Base-by-base conservation (phyloP, 202 grass and related monocot species). In the Musa balbisiana region DNA sequence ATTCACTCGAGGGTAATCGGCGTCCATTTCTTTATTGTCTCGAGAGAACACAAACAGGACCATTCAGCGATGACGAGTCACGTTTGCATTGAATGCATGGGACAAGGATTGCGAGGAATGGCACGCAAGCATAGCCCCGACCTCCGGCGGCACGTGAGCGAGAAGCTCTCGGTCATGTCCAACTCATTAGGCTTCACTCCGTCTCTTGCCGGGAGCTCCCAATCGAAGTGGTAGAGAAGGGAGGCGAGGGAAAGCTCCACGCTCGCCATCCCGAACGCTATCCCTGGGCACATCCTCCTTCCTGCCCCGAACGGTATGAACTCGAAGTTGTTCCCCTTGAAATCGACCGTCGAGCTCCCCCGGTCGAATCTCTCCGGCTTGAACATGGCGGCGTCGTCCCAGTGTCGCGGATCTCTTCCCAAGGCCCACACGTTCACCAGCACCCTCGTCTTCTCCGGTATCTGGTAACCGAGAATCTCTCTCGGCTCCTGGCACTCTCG, bases 231-330 rank as follows among this genome's bases (percentile, higher is more conserved):
- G 71, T 83, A 58, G 21, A 83, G 17, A 11, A 83, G 71, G 59
- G 53, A 58, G 2, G 81, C 72, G 2, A 83, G 27, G 0, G 62
- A 13, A 1, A 78, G 19, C 25, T 76, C 52, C 16, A 67, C 33
- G 25, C 17, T 72, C 20, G 74, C 29, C 16, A 25, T 52, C 23
- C 62, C 81, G 70, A 83, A 77, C 24, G 24, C 10, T 10, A 77
- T 11, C 12, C 74, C 81, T 15, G 81, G 81, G 76, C 74, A 83
- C 52, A 83, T 83, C 73, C 81, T 77, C 9, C 81, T 71, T 11
- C 81, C 64, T 0, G 74, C 74, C 23, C 81, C 64, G 65, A 83
- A 83, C 0, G 74, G 74, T 9, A 83, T 49, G 53, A 76, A 72
- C 20, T 83, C 60, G 52, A 76, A 83, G 74, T 83, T 55, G n/a